Evolutionary conservation across 352 stramenopile species (phyloP).

Genomic region (Globisporangium splendens): DNA sequence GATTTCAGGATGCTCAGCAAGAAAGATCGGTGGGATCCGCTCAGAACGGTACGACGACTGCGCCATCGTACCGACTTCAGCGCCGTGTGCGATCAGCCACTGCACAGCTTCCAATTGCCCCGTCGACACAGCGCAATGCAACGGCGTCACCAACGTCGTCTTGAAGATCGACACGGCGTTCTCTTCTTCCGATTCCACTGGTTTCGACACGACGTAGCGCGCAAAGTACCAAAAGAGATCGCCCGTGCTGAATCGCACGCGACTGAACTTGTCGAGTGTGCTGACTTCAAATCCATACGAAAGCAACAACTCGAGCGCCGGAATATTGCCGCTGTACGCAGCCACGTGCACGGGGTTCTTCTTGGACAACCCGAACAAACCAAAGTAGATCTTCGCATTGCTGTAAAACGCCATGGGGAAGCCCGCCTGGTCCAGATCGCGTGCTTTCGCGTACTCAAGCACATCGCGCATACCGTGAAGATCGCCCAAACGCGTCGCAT

Average conservation of each 20-base stretch:
- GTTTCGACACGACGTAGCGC: conserved; percentile 60
- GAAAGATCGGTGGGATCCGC: conserved; percentile 70
- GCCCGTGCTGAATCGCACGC: conserved; percentile 74
- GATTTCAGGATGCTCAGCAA: conserved; percentile 64
- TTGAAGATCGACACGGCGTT: conserved; percentile 75
- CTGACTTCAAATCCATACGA: conserved; percentile 55
- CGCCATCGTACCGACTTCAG: conserved; percentile 41
- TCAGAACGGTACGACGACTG: conserved; percentile 69
- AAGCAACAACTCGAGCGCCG: conserved; percentile 54
- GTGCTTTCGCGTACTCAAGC: conserved; percentile 45
- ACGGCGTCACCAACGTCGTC: conserved; percentile 74
- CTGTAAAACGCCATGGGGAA: conserved; percentile 62
- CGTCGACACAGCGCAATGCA: conserved; percentile 76
- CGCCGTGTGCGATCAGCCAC: conserved; percentile 67
- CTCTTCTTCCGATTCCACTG: conserved; percentile 48
- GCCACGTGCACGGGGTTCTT: conserved; percentile 84
- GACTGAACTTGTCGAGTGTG: conserved; percentile 72
- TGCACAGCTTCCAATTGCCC: conserved; percentile 63
- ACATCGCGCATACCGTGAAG: conserved; percentile 58
- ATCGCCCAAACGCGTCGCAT: conserved; percentile 62
- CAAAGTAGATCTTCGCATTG: conserved; percentile 41
- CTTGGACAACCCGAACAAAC: conserved; percentile 54
- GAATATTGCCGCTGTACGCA: conserved; percentile 70
- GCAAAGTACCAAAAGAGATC: conserved; percentile 84
- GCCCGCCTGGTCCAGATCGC: conserved; percentile 36